phyloP scores from a whole-genome alignment of 257 asterid species.

The Cinchona pubescens region DNA sequence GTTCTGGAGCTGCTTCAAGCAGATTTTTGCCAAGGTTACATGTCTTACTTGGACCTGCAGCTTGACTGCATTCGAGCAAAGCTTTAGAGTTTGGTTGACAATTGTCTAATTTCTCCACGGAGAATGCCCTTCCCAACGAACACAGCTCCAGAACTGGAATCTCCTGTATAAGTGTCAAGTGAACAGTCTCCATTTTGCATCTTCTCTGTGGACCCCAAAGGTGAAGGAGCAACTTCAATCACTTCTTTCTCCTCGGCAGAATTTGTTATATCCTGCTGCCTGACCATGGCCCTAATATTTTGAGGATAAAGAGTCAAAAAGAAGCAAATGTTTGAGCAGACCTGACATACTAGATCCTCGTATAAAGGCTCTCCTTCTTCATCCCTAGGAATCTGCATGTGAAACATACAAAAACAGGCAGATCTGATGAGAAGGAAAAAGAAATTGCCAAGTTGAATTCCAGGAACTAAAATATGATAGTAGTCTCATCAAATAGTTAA shows the following conservation, averaged over 20 bases:
- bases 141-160: slow-evolving; percentile 24
- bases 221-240: slow-evolving; percentile 31
- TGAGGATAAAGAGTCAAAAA: slow-evolving; percentile 66
- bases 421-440: too few relatives aligned
- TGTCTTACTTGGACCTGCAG: slow-evolving; percentile 44
- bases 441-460: too few relatives aligned
- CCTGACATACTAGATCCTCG: slow-evolving; percentile 82
- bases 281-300: slow-evolving; percentile 33
- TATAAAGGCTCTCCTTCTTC: slow-evolving; percentile 85
- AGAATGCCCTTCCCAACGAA: slow-evolving; percentile 18
- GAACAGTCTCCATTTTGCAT: slow-evolving; percentile 28
- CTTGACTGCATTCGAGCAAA: slow-evolving; percentile 27
- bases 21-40: slow-evolving; percentile 52
- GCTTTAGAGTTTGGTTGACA: background rate
- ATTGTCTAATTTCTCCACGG: slow-evolving; percentile 18
- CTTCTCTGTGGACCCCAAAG: slow-evolving; percentile 26
- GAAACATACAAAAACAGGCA: background rate
- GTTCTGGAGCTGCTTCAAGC: slow-evolving; percentile 33
- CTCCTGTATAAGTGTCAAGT: slow-evolving; percentile 17
- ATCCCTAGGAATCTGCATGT: slow-evolving; percentile 72
- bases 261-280: slow-evolving; percentile 21
- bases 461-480: slow-evolving; percentile 10
- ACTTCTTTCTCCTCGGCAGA: slow-evolving; percentile 39
- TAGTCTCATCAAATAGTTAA: background rate
- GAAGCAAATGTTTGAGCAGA: slow-evolving; percentile 62